These are phyloP conservation scores for Ordospora pajunii DNA, from an alignment of 371 early-diverging fungal genomes.

Conservation along the genomic window DNA sequence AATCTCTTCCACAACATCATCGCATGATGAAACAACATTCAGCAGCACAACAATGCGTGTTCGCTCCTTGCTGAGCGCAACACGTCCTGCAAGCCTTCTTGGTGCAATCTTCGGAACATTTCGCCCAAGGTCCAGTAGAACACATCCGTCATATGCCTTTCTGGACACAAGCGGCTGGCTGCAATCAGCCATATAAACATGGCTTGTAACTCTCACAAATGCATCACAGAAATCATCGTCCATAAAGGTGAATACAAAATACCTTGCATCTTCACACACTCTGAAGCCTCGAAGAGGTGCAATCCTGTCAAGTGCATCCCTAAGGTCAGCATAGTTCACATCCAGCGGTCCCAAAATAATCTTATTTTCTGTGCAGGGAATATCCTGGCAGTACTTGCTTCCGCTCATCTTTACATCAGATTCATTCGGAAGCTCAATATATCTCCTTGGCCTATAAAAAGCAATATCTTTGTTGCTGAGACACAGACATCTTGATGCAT, in stretches of 20 bases:
- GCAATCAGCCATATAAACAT: not conserved
- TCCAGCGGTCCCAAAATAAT: slow-evolving; percentile 20
- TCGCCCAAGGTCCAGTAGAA: not conserved
- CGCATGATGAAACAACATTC: not conserved
- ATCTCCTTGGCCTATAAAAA: not conserved
- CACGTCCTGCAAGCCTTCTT: not conserved
- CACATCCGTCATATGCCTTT: slow-evolving; percentile 10
- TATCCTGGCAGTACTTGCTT: slow-evolving; percentile 9
- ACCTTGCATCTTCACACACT: not conserved
- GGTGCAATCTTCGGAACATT: not conserved
- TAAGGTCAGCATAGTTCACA: not conserved
- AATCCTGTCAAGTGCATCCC: slow-evolving; percentile 12
- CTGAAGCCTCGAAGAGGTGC: not conserved
- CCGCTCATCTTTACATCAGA: not conserved
- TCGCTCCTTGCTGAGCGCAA: not conserved
- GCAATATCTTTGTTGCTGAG: not conserved
- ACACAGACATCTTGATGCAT: not conserved
- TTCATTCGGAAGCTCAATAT: not conserved
- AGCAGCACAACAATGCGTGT: slow-evolving; percentile 14
- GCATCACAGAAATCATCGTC: not conserved
- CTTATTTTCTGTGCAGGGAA: slow-evolving; percentile 4
- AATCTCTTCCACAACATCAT: not conserved
- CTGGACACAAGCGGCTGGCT: not conserved
- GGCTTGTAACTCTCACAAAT: slow-evolving; percentile 6
- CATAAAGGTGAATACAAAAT: slow-evolving; percentile 4